Conservation (phyloP, 805 yeast species). For the Ogataea glucozyma region DNA sequence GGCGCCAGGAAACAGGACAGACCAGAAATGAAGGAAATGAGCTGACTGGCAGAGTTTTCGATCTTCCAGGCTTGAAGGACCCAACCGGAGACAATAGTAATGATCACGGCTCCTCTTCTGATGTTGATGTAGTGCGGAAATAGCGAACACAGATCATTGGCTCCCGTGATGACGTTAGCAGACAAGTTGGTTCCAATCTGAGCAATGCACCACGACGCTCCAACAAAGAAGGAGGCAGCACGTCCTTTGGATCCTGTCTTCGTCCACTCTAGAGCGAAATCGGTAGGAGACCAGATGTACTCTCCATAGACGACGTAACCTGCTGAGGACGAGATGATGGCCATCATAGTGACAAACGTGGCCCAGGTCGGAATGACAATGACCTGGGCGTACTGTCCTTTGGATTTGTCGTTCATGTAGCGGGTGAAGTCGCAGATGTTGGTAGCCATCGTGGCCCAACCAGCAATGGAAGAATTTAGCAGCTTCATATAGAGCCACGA, state of each 20-base stretch:
- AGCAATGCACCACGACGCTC: slow-evolving; percentile 25
- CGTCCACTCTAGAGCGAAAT: slow-evolving; percentile 38
- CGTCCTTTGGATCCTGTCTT: slow-evolving; percentile 26
- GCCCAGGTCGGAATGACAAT: slow-evolving; percentile 30
- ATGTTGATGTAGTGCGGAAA: slow-evolving; percentile 60
- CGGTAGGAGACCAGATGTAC: slow-evolving; percentile 47
- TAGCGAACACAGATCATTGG: slow-evolving; percentile 57
- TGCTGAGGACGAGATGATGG: slow-evolving; percentile 37
- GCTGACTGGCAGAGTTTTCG: slow-evolving; percentile 37
- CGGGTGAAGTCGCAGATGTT: slow-evolving; percentile 43
- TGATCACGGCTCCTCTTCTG: slow-evolving; percentile 50
- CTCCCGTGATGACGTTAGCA: slow-evolving; percentile 62
- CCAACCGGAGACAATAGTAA: slow-evolving; percentile 39
- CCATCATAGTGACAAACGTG: slow-evolving; percentile 33
- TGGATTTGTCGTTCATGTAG: slow-evolving; percentile 34
- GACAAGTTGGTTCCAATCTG: slow-evolving; percentile 47
- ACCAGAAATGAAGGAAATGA: slow-evolving; percentile 40
- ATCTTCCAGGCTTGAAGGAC: slow-evolving; percentile 44
- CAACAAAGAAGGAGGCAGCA: slow-evolving; percentile 23
- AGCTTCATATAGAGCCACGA: slow-evolving; percentile 31
- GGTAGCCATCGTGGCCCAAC: slow-evolving; percentile 39
- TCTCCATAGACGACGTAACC: slow-evolving; percentile 42
- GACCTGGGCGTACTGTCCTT: slow-evolving; percentile 36
- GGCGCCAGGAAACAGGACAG: slow-evolving; percentile 42
- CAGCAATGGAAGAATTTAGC: slow-evolving; percentile 36